Percentiles rank a stretch among this genome's conserved stretches.
Conservation (phyloP, 2,329 filamentous ascomycete species). For the Didymella glomerata region DNA sequence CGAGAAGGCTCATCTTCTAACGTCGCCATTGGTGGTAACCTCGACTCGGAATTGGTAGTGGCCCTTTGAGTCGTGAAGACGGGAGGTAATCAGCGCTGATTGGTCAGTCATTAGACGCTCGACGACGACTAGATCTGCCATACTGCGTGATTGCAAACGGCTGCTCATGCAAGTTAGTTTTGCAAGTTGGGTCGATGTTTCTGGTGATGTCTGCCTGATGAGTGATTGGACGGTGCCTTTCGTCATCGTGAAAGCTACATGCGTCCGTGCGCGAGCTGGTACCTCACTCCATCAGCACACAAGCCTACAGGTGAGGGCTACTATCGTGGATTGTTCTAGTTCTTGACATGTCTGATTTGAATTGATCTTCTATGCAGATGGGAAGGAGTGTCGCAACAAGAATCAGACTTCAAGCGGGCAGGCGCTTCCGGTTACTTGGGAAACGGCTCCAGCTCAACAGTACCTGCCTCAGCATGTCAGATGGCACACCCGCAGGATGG, state of each 20-base stretch:
- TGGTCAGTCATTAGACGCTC: background rate
- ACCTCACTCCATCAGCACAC: slow-evolving; percentile 4
- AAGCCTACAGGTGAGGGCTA: background rate
- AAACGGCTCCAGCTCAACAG: slow-evolving; percentile 8
- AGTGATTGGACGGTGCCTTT: slow-evolving; percentile 10
- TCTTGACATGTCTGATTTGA: too few species aligned
- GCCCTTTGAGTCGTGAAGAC: too few species aligned
- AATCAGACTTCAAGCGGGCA: background rate
- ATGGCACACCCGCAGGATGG: slow-evolving; percentile 10
- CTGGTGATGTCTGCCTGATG: background rate
- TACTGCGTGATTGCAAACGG: background rate
- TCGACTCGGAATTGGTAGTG: too few species aligned
- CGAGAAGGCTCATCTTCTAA: slow-evolving; percentile 25
- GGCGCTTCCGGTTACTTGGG: slow-evolving; percentile 12
- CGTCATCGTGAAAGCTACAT: slow-evolving; percentile 16
- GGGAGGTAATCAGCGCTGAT: background rate
- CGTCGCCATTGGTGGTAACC: background rate
- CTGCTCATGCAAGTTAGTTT: background rate
- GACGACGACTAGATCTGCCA: background rate
- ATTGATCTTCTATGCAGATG: too few species aligned
- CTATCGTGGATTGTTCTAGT: background rate
- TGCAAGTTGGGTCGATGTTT: slow-evolving; percentile 12
- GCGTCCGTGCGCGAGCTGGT: slow-evolving; percentile 10
- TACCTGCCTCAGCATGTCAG: slow-evolving; percentile 19
- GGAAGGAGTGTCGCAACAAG: background rate